These are phyloP conservation scores for Tuctoria greenei DNA, from an alignment of 176 grass and related monocot species.

Conservation along the genomic window DNA sequence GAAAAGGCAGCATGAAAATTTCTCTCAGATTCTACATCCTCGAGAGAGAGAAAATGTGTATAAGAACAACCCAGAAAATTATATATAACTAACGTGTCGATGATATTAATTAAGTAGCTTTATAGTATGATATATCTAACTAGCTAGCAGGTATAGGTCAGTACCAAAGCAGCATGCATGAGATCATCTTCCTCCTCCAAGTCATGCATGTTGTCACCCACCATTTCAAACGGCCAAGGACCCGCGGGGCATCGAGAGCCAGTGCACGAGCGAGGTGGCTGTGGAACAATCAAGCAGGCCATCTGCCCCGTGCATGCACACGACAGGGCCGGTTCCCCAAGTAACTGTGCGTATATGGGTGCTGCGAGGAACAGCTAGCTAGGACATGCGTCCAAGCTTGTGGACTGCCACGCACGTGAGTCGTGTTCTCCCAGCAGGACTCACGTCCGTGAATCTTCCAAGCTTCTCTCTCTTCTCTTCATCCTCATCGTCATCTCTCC, in stretches of 20 bases:
- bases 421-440: slow-evolving; percentile 40
- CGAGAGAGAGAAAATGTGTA: too few relatives aligned
- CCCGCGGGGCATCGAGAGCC: neutral
- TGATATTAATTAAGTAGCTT: too few relatives aligned
- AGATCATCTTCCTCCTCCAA: neutral
- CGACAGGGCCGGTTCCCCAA: neutral
- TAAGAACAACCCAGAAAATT: too few relatives aligned
- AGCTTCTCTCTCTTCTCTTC: neutral
- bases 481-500: neutral
- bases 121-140: too few relatives aligned
- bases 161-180: neutral
- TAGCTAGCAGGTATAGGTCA: too few relatives aligned
- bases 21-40: neutral
- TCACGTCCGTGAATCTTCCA: slow-evolving; percentile 79
- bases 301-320: slow-evolving; percentile 33
- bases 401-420: slow-evolving; percentile 81
- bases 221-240: slow-evolving; percentile 7
- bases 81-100: too few relatives aligned
- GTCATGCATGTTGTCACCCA: slow-evolving; percentile 5
- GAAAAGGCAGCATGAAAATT: neutral
- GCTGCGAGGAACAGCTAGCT: slow-evolving; percentile 40
- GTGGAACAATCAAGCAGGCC: slow-evolving; percentile 40
- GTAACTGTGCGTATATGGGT: slow-evolving; percentile 31
- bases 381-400: slow-evolving; percentile 50
- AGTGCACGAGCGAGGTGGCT: neutral